phyloP scores from a whole-genome alignment of 176 grass and related monocot genomes.

The Avena eriantha region DNA sequence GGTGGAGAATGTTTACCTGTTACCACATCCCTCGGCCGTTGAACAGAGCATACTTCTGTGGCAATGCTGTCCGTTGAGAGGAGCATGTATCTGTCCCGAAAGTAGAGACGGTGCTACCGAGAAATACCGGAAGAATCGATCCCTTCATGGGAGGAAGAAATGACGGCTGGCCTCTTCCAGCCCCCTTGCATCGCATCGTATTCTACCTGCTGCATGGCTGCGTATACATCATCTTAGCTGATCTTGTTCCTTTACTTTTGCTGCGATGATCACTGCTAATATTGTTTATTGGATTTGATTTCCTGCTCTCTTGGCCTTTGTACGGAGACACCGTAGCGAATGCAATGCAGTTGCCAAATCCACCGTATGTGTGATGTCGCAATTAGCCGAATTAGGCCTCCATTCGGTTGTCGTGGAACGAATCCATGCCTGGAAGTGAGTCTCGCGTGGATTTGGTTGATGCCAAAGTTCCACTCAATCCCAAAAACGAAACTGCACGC shows the following conservation, averaged over 20 bases:
- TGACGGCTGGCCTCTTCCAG: neutral
- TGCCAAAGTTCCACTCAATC: too few relatives aligned
- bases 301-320: too few relatives aligned
- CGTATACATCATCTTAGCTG: neutral
- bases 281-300: too few relatives aligned
- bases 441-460: too few relatives aligned
- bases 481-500: too few relatives aligned
- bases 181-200: constrained; percentile 17
- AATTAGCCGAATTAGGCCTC: neutral
- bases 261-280: too few relatives aligned
- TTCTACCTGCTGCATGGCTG: constrained; percentile 5
- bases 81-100: constrained; percentile 43
- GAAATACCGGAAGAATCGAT: constrained; percentile 26
- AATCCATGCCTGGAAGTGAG: too few relatives aligned
- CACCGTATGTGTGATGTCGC: neutral
- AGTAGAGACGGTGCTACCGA: neutral
- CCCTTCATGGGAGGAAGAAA: constrained; percentile 34
- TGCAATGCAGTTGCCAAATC: neutral
- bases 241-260: neutral
- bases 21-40: neutral
- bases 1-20: neutral
- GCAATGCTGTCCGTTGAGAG: neutral
- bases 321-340: neutral
- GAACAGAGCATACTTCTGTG: neutral
- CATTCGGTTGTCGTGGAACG: too few relatives aligned